Conservation (phyloP, 164 flowering plant species). For the Nymphaea thermarum region DNA sequence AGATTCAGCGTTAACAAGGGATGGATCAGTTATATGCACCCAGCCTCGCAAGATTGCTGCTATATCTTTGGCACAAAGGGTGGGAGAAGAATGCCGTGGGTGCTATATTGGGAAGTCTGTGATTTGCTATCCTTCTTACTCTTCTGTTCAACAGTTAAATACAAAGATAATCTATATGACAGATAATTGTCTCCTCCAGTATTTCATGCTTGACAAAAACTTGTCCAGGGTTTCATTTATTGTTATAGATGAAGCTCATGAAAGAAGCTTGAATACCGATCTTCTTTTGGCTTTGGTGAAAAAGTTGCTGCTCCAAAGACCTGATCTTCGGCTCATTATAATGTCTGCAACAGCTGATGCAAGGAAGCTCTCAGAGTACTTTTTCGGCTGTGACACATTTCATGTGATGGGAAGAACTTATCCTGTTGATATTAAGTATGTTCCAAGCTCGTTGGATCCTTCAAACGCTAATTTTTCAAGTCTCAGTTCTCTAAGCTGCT, state of each 20-base stretch:
- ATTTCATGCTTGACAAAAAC: slow-evolving; percentile 59
- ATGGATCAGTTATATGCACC: slow-evolving; percentile 62
- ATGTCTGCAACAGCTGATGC: slow-evolving; percentile 99
- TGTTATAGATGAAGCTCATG: slow-evolving; percentile 97
- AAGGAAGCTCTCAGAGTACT: slow-evolving; percentile 61
- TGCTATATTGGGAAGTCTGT: slow-evolving; percentile 54
- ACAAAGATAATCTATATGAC: slow-evolving; percentile 65
- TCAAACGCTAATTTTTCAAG: slow-evolving; percentile 3
- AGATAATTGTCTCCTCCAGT: slow-evolving; percentile 82
- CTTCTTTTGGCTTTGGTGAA: slow-evolving; percentile 73
- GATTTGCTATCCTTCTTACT: slow-evolving; percentile 34
- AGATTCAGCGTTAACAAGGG: slow-evolving; percentile 52
- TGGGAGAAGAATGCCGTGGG: slow-evolving; percentile 61
- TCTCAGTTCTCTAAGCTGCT: slow-evolving; percentile 12
- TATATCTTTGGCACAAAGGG: slow-evolving; percentile 66
- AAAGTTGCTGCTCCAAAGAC: slow-evolving; percentile 42
- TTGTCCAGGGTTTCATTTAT: slow-evolving; percentile 61
- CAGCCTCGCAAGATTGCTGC: slow-evolving; percentile 98
- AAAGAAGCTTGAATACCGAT: slow-evolving; percentile 93
- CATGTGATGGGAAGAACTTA: slow-evolving; percentile 70
- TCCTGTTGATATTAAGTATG: slow-evolving; percentile 75
- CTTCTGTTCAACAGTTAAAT: slow-evolving; percentile 32
- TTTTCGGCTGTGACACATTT: slow-evolving; percentile 51
- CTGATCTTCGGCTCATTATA: slow-evolving; percentile 65
- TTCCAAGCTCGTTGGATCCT: slow-evolving; percentile 19